Percentiles rank a stretch among this genome's conserved stretches.
Conservation (phyloP, 176 grass and related monocot genomes). For the Oryza meyeriana region DNA sequence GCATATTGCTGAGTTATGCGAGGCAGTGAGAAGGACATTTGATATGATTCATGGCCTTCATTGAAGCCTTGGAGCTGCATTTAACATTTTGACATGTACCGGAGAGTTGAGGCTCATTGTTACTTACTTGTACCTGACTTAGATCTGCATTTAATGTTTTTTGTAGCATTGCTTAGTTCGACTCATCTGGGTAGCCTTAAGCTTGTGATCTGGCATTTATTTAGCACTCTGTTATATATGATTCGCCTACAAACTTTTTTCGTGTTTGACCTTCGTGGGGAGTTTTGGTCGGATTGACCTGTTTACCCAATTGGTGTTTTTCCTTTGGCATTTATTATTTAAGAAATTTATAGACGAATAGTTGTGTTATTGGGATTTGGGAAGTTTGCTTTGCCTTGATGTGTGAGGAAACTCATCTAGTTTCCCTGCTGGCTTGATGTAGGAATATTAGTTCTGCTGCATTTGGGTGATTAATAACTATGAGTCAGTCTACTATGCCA, state of each 20-base stretch:
- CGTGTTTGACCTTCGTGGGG: neutral
- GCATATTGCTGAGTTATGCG: neutral
- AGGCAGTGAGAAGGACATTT: neutral
- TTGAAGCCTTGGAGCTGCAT: neutral
- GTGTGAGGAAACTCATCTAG: too few relatives aligned
- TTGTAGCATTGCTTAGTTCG: neutral
- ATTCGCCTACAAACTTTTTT: neutral
- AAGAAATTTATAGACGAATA: neutral
- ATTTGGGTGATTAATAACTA: too few relatives aligned
- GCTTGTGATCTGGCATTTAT: neutral
- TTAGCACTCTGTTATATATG: neutral
- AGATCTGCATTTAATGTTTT: neutral
- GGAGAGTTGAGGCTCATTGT: neutral
- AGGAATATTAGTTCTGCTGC: too few relatives aligned
- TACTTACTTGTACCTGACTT: neutral
- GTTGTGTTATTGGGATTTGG: too few relatives aligned
- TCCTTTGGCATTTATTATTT: neutral
- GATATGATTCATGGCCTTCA: neutral
- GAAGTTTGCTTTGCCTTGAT: too few relatives aligned
- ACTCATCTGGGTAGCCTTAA: neutral
- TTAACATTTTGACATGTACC: too few relatives aligned
- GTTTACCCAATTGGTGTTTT: neutral
- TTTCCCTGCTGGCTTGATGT: too few relatives aligned
- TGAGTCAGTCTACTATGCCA: neutral
- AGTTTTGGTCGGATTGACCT: neutral